Percentiles rank a stretch among this genome's conserved stretches.
phyloP scores from a whole-genome alignment of 2,329 filamentous ascomycete species.

The Paraconiothyrium brasiliense region DNA sequence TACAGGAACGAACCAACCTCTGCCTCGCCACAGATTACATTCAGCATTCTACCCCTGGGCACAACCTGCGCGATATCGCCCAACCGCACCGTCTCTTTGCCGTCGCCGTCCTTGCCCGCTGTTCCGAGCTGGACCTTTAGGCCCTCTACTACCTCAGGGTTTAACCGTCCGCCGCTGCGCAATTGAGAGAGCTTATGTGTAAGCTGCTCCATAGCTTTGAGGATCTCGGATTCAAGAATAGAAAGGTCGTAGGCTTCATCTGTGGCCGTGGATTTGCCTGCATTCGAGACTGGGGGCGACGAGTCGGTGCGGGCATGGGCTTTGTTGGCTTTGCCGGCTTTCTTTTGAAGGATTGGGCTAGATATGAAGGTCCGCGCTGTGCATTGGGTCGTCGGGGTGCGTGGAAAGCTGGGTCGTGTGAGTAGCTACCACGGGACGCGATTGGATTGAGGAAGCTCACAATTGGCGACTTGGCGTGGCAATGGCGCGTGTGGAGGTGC shows the following conservation, averaged over 20 bases:
- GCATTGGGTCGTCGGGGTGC: conserved; percentile 22
- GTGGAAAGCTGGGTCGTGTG: conserved; percentile 17
- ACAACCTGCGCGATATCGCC: conserved; percentile 73
- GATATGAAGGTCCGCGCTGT: conserved; percentile 52
- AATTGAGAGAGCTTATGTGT: conserved; percentile 70
- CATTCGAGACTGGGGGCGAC: conserved; percentile 38
- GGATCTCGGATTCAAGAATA: conserved; percentile 64
- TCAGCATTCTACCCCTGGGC: conserved; percentile 69
- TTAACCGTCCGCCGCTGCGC: conserved; percentile 69
- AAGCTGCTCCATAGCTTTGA: conserved; percentile 63
- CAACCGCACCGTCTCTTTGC: conserved; percentile 63
- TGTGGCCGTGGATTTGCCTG: conserved; percentile 41
- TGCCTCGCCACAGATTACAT: conserved; percentile 71
- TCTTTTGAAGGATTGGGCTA: conserved; percentile 57
- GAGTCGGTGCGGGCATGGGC: conserved; percentile 47
- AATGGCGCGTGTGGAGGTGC: conserved; percentile 30
- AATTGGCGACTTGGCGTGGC: conserved; percentile 34
- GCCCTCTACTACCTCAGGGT: conserved; percentile 68
- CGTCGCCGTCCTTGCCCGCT: conserved; percentile 33
- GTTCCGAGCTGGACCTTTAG: conserved; percentile 68
- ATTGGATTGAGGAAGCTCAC: conserved; percentile 29
- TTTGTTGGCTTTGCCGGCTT: conserved; percentile 62
- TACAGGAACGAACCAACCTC: conserved; percentile 58
- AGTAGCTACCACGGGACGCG: conserved; percentile 10
- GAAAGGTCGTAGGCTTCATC: conserved; percentile 71